Percentiles rank a stretch among this genome's conserved stretches.
Conservation (phyloP, 2,329 filamentous ascomycete species). For the Alternaria ventricosa region DNA sequence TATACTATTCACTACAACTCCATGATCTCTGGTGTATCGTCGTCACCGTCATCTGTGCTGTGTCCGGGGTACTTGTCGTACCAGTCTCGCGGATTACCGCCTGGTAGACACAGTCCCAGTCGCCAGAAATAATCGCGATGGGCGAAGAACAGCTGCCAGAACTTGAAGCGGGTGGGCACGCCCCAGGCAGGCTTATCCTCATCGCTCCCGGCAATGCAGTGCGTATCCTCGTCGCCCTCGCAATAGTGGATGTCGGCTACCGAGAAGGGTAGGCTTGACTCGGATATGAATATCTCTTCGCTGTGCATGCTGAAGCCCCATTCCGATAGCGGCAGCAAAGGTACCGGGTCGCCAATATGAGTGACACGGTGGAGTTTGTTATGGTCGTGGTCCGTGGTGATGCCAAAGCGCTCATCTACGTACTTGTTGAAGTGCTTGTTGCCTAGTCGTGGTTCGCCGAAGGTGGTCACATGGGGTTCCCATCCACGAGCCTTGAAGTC, state of each 20-base stretch:
- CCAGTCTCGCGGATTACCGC: slow-evolving; percentile 75
- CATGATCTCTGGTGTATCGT: slow-evolving; percentile 17
- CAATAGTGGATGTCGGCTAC: slow-evolving; percentile 75
- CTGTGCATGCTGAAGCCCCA: slow-evolving; percentile 88
- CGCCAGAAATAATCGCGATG: slow-evolving; percentile 98
- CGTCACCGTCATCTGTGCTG: slow-evolving; percentile 18
- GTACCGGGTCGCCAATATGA: slow-evolving; percentile 85
- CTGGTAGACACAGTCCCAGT: slow-evolving; percentile 85
- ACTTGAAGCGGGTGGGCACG: slow-evolving; percentile 66
- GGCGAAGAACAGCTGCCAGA: slow-evolving; percentile 93
- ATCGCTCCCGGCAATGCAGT: slow-evolving; percentile 71
- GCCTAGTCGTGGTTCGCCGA: slow-evolving; percentile 79
- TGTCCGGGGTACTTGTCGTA: slow-evolving; percentile 53
- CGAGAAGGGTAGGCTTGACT: slow-evolving; percentile 70
- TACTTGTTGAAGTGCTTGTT: slow-evolving; percentile 62
- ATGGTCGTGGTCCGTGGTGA: slow-evolving; percentile 23
- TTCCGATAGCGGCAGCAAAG: slow-evolving; percentile 81
- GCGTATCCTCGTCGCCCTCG: slow-evolving; percentile 70
- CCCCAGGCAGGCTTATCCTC: slow-evolving; percentile 36
- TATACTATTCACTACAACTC: slow-evolving; percentile 22
- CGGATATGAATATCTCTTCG: slow-evolving; percentile 86
- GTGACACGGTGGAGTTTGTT: slow-evolving; percentile 77
- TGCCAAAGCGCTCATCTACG: slow-evolving; percentile 60
- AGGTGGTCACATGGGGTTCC: slow-evolving; percentile 82
- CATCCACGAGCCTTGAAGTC: slow-evolving; percentile 81